Percentiles rank a stretch among this genome's conserved stretches.
phyloP scores from a whole-genome alignment of 352 stramenopile genomes.

The Halophytophthora batemanensis region DNA sequence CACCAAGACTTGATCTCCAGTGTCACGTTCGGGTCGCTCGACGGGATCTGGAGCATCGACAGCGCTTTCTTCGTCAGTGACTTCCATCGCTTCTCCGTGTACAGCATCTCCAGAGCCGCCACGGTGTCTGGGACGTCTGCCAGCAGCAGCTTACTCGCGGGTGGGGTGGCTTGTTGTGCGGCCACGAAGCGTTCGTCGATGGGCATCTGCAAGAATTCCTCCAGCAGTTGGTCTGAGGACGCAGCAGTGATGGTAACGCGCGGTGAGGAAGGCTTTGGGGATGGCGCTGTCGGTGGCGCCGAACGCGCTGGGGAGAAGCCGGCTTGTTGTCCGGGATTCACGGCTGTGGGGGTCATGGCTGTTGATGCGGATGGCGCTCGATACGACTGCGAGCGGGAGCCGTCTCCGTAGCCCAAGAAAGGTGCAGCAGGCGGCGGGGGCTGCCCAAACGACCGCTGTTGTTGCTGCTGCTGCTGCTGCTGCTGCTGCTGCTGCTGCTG shows the following conservation, averaged over 20 bases:
- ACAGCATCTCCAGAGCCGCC: slow-evolving; percentile 49
- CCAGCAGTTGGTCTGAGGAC: slow-evolving; percentile 49
- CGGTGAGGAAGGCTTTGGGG: slow-evolving; percentile 12
- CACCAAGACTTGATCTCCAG: slow-evolving; percentile 82
- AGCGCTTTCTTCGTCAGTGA: slow-evolving; percentile 72
- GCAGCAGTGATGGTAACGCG: slow-evolving; percentile 24
- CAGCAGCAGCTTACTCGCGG: slow-evolving; percentile 42
- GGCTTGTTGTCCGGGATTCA: slow-evolving; percentile 15
- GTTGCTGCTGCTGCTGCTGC: slow-evolving; percentile 20
- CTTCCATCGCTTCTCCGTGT: slow-evolving; percentile 68
- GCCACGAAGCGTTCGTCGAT: slow-evolving; percentile 35
- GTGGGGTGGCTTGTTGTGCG: slow-evolving; percentile 20
- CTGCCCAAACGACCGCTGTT: slow-evolving; percentile 34
- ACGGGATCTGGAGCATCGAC: slow-evolving; percentile 63
- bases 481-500: slow-evolving; percentile 21
- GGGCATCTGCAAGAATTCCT: slow-evolving; percentile 60
- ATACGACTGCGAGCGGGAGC: slow-evolving; percentile 40
- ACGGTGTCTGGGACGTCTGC: slow-evolving; percentile 61
- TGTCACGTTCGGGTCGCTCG: slow-evolving; percentile 39
- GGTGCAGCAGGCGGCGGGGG: slow-evolving; percentile 59
- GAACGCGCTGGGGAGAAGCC: slow-evolving; percentile 15
- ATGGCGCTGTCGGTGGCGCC: slow-evolving; percentile 11
- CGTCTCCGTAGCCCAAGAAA: slow-evolving; percentile 64
- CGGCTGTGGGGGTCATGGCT: slow-evolving; percentile 9
- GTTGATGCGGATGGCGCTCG: slow-evolving; percentile 12